Conservation (phyloP, 2,329 filamentous ascomycete species). For the Fusarium liriodendri region DNA sequence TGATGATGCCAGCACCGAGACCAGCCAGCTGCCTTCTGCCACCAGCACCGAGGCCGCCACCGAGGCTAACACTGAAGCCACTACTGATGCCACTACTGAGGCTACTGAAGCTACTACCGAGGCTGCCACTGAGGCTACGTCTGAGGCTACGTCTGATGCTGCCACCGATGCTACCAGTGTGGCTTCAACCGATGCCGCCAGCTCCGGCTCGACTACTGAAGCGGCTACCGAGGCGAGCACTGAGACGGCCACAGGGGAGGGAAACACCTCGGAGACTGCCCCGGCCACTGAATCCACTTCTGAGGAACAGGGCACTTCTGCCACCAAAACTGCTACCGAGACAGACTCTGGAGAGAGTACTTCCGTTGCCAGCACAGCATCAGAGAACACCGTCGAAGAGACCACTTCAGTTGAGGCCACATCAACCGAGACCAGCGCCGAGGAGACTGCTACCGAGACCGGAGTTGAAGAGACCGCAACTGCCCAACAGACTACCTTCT, state of each 20-base stretch:
- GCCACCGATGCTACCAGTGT: not conserved
- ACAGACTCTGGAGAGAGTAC: not conserved
- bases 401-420: not conserved
- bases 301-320: not conserved
- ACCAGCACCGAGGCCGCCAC: not conserved
- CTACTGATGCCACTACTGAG: not conserved
- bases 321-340: not conserved
- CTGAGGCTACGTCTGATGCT: not conserved
- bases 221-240: not conserved
- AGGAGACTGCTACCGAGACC: not conserved
- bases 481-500: not conserved
- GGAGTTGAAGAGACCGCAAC: not conserved
- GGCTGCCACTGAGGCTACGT: not conserved
- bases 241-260: not conserved
- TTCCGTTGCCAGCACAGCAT: not conserved
- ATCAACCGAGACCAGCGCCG: not conserved
- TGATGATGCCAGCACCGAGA: not conserved
- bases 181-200: not conserved
- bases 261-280: not conserved
- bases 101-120: not conserved
- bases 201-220: not conserved
- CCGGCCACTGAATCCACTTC: not conserved
- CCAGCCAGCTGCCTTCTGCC: not conserved
- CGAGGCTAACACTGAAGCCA: not conserved
- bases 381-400: not conserved